Evolutionary conservation across 1,284 basidiomycete genomes (phyloP).

Genomic region (Tetrapyrgos nigripes): DNA sequence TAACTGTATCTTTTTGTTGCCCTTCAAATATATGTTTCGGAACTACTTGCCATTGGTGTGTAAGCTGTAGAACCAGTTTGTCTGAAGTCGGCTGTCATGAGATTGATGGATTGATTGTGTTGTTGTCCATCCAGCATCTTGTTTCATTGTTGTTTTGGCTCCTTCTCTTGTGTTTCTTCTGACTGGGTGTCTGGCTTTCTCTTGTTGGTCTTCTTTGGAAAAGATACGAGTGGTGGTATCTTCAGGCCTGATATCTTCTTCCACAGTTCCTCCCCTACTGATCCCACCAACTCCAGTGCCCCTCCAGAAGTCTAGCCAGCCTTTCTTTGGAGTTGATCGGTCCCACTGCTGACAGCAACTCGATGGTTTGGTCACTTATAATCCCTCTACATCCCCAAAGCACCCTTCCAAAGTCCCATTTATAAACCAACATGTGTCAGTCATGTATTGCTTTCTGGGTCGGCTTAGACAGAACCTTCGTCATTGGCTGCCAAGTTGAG

Average conservation of each 20-base stretch:
- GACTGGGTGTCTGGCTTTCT: no score
- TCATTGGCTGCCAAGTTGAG: neutral
- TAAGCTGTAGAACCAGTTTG: no score
- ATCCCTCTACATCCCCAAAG: slow-evolving; percentile 1
- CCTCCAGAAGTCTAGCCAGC: slow-evolving; percentile 1
- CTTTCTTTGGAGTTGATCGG: slow-evolving; percentile 5
- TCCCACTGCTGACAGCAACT: slow-evolving; percentile 15
- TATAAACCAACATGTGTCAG: neutral
- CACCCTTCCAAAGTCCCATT: neutral
- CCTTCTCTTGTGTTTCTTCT: no score
- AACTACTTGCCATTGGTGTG: no score
- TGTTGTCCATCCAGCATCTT: no score
- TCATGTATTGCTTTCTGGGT: neutral
- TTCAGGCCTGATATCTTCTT: neutral
- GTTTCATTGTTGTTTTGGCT: no score
- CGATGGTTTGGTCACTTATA: slow-evolving; percentile 8
- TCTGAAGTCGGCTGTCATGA: no score
- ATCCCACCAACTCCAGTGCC: slow-evolving; percentile 13
- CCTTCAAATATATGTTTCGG: no score
- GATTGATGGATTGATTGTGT: no score
- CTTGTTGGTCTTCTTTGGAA: no score
- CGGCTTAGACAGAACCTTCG: neutral
- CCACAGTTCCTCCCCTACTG: slow-evolving; percentile 14
- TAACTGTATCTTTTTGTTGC: no score
- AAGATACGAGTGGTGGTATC: neutral